Evolutionary conservation across 257 asterid genomes (phyloP), one percentile per base, ranked within the genome.

Genomic region (Salvia miltiorrhiza): DNA sequence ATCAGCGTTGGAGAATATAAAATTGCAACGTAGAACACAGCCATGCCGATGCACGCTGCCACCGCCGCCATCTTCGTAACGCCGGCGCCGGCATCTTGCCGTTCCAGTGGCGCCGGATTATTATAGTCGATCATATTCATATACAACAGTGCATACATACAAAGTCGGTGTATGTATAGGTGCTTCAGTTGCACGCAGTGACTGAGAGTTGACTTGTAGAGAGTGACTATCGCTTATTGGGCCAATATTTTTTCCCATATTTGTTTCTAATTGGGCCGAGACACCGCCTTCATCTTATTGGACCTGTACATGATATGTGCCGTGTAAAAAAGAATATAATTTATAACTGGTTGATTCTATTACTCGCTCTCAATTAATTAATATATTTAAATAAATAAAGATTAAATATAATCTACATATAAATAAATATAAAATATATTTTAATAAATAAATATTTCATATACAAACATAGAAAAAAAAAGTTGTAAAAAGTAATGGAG

Each of bases 1-100:
- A 94, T 59, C 72, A 87, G 66, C 9, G 95, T 76, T 7, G 99
- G 97, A 47, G 84, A 77, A 73, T 93, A 90, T n/a, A 93, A 85
- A 30, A 93, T 68, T 13, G 91, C 92, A 47, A 93, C 99, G 67
- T 93, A 93, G 37, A 89, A 83, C 28, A 87, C 70, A 0, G 97
- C 84, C 97, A 93, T 81, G 20, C 85, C 79, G 8, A 76, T 76
- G 76, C 96, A 93, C 12, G 93, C 77, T 0, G 81, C 53, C 60
- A 84, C 87, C 9, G 95, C 95, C 40, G 70, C 71, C 40, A 80
- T 6, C 74, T 85, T 84, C 23, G 96, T 77, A 44, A 90, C 62
- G 33, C 60, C 77, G 69, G 60, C 74, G 26, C 19, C 69, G 63
- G 35, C 70, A 19, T 47, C 80, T 69, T 55, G 80, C 59, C 49